Evolutionary conservation across 805 yeast species (phyloP), one percentile per base, ranked within the genome.

Genomic region (Candida nanaspora): DNA sequence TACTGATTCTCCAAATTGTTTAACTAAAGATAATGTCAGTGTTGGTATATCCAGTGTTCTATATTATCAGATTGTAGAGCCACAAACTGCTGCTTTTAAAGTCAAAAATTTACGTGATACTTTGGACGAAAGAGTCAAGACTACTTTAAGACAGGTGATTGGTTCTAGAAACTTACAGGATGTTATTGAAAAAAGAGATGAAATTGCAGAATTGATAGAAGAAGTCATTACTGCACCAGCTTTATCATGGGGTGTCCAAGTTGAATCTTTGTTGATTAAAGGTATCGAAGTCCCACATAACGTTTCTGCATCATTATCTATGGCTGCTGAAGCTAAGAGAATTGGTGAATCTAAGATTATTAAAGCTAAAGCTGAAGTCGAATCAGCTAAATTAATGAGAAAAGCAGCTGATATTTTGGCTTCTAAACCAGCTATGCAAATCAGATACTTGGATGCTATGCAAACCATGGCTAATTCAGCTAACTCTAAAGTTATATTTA

Each of bases 291-390:
- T 81, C 47, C 78, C 80, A 10, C 56, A 61, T 10, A 68, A 69
- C 30, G 80, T 81, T 36, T 75, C 80, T 38, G 63, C 70, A 38
- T 75, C 86, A 3, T 65, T 81, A 49, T 76, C 86, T 3, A 78
- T 76, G 71, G 87, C 86, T 15, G 85, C 88, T 15, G 84, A 82
- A 65, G 80, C 85, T 33, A 76, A 76, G 63, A 67, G 88, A 59
- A 78, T 80, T 45, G 87, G 87, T 64, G 88, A 81, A 58, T 73
- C 81, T 53, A 81, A 81, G 69, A 80, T 81, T 54, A 81, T 81
- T 54, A 76, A 79, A 46, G 86, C 86, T 28, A 75, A 72, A 57
- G 86, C 86, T 16, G 88, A 81, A 63, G 86, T 80, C 39, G 88
- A 81, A 59, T 67, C 78, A 54, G 86, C 87, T 39, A 80, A 80